These are phyloP conservation scores for Austroboletus niveus DNA, from an alignment of 1,284 basidiomycete genomes.

Conservation along the genomic window DNA sequence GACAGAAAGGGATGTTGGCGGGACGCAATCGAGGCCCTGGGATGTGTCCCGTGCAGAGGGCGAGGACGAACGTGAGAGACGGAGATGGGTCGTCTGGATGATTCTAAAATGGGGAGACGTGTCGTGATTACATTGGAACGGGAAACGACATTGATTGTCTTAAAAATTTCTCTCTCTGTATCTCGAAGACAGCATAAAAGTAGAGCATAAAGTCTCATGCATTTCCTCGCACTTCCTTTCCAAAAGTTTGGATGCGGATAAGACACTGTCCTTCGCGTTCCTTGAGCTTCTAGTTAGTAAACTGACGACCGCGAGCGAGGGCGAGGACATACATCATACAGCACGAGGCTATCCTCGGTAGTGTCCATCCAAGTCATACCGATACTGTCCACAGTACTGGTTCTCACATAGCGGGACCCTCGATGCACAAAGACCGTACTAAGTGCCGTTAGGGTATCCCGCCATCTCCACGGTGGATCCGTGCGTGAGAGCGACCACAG, in stretches of 20 bases:
- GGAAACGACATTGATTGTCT: neutral
- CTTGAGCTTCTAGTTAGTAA: conserved; percentile 17
- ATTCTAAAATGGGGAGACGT: conserved; percentile 48
- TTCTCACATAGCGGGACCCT: conserved; percentile 28
- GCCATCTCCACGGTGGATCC: conserved; percentile 33
- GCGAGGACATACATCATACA: conserved; percentile 29
- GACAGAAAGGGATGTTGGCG: conserved; percentile 47
- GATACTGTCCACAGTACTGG: conserved; percentile 31
- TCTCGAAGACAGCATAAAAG: neutral
- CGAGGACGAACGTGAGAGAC: conserved; percentile 62
- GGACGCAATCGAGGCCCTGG: conserved; percentile 47
- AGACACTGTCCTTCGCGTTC: conserved; percentile 34
- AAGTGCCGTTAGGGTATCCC: conserved; percentile 22
- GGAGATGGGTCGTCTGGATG: conserved; percentile 71
- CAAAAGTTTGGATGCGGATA: conserved; percentile 35
- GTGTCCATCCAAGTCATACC: conserved; percentile 35
- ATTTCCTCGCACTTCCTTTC: conserved; percentile 20
- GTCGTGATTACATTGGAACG: conserved; percentile 1
- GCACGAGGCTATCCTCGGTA: conserved; percentile 32
- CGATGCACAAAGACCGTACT: conserved; percentile 31
- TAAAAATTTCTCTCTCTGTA: neutral
- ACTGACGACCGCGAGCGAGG: neutral
- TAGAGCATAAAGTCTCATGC: conserved; percentile 8
- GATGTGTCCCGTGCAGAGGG: conserved; percentile 44
- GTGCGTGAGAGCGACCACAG: conserved; percentile 28